Evolutionary conservation across 2,329 filamentous ascomycete genomes (phyloP), one percentile per base, ranked within the genome.

Genomic region (Taxawa tesnikishii): DNA sequence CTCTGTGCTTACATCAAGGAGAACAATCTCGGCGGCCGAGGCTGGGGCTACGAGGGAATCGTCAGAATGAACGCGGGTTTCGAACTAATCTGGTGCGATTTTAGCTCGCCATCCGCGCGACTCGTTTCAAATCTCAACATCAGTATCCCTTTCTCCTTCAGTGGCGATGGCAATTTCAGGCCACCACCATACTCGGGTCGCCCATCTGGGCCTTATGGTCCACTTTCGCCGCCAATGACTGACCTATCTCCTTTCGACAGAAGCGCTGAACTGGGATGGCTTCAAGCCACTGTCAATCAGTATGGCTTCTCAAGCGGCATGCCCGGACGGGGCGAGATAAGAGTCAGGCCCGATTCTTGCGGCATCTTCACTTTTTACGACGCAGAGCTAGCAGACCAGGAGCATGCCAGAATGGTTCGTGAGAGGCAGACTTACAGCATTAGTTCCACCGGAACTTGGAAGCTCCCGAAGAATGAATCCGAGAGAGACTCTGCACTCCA

Each of bases 41-140:
- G 59, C 4, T 67, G 61, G 63, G 64, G 62, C 23, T 59, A 62
- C 18, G 65, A 70, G 41, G 75, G 73, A 0, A 58, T 80, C 15
- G 52, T 81, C 2, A 66, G 77, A 7, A 74, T 75, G 63, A 77
- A 83, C 45, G 65, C 68, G 10, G 78, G 76, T 0, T 81, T 81
- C 39, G 78, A 83, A 50, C 59, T 79, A 28, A 75, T 82, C 29
- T 59, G 76, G 28, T 82, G 77, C 46, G 59, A 76, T 36, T 82
- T 83, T 37, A 51, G 48, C 25, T 50, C 60, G 33, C 55, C 56
- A 7, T 62, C 56, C 12, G 40, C 66, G 32, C 47, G 55, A 31
- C 39, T 68, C 29, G 45, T 67, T 14, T 59, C 53, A 26, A 56
- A 58, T 35, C 38, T 65, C 11, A 66, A 68, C 38, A 56, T 66